Evolutionary conservation across 768 basidiomycete species (phyloP), one percentile per base, ranked within the genome.

Genomic region (Collybiopsis luxurians): DNA sequence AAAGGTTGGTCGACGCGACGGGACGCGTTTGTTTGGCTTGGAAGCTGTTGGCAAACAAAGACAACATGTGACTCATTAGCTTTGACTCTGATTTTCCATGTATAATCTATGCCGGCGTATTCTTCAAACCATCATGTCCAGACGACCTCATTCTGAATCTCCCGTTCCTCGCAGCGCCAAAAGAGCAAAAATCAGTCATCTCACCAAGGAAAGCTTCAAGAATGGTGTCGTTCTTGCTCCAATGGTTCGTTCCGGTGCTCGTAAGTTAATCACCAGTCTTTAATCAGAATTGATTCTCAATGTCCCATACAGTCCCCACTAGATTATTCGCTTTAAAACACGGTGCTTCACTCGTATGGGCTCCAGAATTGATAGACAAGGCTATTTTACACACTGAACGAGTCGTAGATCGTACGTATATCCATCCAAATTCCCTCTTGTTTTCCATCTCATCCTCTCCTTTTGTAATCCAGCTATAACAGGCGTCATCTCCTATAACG

Each of bases 351-450:
- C 79, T 98, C 12, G 95, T 98, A 0, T 98, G 96, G 97, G 89
- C 91, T 11, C 97, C 97, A 0, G 97, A 99, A 69, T 89, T 91
- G 48, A 89, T 99, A 7, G 97, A 99, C 75, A 95, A 90, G 73
- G 97, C 97, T 15, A 93, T 99, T 53, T 74, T 98, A 28, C 90
- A 95, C 56, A 73, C 91, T 0, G 82, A 87, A 60, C 81, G 97
- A 58, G 82, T 77, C 34, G 92, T 98, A 19, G 89, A 98, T 78
- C 86, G 95, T 96, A 67, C 64, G 92, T 46, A 27, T 43, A 34
- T n/a, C n/a, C n/a, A n/a, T n/a, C n/a, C n/a, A n/a, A n/a, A n/a
- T n/a, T n/a, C n/a, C n/a, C n/a, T n/a, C n/a, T n/a, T n/a, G n/a
- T n/a, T n/a, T n/a, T n/a, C n/a, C n/a, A n/a, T n/a, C n/a, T n/a